These are phyloP conservation scores for Malus hybrid DNA, from an alignment of 331 rosid species.

Conservation along the genomic window DNA sequence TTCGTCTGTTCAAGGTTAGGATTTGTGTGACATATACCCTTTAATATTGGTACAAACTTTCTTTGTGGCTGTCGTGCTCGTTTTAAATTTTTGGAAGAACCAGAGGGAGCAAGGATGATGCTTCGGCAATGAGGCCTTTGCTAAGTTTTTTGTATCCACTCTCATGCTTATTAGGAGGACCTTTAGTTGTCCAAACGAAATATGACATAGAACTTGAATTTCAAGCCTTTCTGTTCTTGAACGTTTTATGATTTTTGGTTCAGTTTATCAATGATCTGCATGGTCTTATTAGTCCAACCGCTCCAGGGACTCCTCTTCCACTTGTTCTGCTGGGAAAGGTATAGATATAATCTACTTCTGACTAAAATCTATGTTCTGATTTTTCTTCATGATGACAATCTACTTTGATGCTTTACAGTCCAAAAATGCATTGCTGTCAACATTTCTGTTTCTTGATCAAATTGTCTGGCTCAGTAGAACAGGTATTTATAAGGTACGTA, in stretches of 20 bases:
- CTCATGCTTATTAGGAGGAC: not conserved
- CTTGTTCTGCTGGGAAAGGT: conserved; percentile 90
- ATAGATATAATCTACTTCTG: conserved; percentile 35
- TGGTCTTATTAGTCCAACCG: conserved; percentile 79
- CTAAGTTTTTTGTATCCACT: not conserved
- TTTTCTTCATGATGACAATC: conserved; percentile 1
- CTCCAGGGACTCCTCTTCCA: conserved; percentile 86
- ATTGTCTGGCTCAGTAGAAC: conserved; percentile 96
- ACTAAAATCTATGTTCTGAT: not conserved
- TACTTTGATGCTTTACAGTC: conserved; percentile 42
- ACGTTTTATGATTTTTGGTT: conserved; percentile 9
- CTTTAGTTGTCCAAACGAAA: not conserved
- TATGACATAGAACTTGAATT: not conserved
- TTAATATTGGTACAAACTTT: not conserved
- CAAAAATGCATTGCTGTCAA: conserved; percentile 81
- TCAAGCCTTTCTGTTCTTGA: not conserved
- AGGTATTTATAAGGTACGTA: conserved; percentile 69
- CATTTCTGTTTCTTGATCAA: conserved; percentile 97
- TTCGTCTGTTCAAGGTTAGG: conserved; percentile 90
- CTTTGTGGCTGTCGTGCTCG: not conserved
- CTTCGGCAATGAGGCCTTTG: not conserved
- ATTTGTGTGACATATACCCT: not conserved
- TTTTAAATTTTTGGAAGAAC: not conserved
- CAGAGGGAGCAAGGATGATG: not conserved
- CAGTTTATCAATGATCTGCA: conserved; percentile 98